phyloP scores from a whole-genome alignment of 148 eudicot species.

The Camellia lanceoleosa region DNA sequence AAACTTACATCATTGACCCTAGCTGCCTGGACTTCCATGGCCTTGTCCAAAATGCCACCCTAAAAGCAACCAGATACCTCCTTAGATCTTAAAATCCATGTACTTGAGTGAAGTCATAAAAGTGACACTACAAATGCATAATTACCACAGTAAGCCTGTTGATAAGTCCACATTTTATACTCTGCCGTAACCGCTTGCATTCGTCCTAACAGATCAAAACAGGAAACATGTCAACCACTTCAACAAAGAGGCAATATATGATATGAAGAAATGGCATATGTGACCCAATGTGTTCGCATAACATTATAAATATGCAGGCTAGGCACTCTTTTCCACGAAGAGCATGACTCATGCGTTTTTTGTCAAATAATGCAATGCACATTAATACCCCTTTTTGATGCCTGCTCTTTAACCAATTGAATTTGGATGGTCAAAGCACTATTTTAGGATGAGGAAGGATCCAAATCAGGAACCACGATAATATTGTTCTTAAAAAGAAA shows the following conservation, averaged over 20 bases:
- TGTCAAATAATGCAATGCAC: background rate
- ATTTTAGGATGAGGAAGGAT: background rate
- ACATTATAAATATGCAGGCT: background rate
- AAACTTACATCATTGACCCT: slow-evolving; percentile 89
- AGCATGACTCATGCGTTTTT: background rate
- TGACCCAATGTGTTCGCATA: background rate
- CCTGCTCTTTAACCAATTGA: background rate
- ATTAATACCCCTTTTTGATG: background rate
- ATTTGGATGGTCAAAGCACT: background rate
- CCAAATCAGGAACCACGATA: background rate
- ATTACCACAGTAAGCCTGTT: slow-evolving; percentile 84
- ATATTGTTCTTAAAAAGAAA: background rate
- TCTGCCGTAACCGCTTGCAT: slow-evolving; percentile 94
- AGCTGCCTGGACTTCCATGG: slow-evolving; percentile 74
- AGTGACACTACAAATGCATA: background rate
- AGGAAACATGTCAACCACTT: slow-evolving; percentile 27
- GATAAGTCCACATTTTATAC: slow-evolving; percentile 94
- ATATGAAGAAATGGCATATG: background rate
- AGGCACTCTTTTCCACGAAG: background rate
- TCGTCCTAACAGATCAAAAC: slow-evolving; percentile 60
- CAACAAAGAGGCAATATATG: slow-evolving; percentile 6
- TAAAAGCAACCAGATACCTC: slow-evolving; percentile 29
- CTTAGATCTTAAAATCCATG: slow-evolving; percentile 11
- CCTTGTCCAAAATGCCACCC: slow-evolving; percentile 94
- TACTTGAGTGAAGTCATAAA: background rate